Evolutionary conservation across 495 filamentous ascomycete genomes (phyloP).

Genomic region (Xylaria castorea): DNA sequence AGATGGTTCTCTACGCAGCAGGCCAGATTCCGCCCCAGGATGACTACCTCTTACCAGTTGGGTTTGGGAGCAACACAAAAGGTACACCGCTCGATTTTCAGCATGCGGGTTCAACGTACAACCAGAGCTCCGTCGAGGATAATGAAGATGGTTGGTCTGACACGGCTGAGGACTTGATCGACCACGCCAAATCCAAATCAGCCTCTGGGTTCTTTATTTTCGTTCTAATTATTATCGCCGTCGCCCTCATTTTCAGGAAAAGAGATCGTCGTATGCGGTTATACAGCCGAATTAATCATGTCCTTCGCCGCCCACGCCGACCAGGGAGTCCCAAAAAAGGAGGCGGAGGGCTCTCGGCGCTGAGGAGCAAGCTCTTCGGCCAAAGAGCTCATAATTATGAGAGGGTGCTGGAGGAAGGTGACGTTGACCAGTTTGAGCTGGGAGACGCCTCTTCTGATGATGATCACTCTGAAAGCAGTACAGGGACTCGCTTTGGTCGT

Average conservation of each 20-base stretch:
- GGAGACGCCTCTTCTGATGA: slow-evolving; percentile 66
- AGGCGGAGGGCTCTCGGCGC: slow-evolving; percentile 60
- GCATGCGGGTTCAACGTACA: slow-evolving; percentile 71
- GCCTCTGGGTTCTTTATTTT: slow-evolving; percentile 78
- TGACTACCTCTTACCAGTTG: slow-evolving; percentile 71
- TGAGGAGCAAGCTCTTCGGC: slow-evolving; percentile 65
- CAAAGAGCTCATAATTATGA: slow-evolving; percentile 67
- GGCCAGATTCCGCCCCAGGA: slow-evolving; percentile 76
- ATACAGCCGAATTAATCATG: slow-evolving; percentile 62
- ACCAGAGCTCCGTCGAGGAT: slow-evolving; percentile 52
- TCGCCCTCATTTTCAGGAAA: slow-evolving; percentile 62
- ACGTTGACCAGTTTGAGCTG: slow-evolving; percentile 72
- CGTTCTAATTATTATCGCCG: slow-evolving; percentile 67
- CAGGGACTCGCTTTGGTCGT: slow-evolving; percentile 55
- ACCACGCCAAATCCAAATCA: slow-evolving; percentile 70
- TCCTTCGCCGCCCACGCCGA: slow-evolving; percentile 58
- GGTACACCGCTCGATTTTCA: slow-evolving; percentile 80
- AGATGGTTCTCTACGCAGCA: slow-evolving; percentile 96
- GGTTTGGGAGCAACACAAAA: slow-evolving; percentile 82
- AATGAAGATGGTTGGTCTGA: slow-evolving; percentile 65
- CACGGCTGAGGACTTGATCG: slow-evolving; percentile 67
- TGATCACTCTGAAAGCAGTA: slow-evolving; percentile 59
- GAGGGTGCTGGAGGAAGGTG: slow-evolving; percentile 83
- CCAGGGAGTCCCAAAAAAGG: slow-evolving; percentile 61
- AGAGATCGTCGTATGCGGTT: slow-evolving; percentile 74